phyloP scores from a whole-genome alignment of 768 basidiomycete genomes.

The Terana coerulea region DNA sequence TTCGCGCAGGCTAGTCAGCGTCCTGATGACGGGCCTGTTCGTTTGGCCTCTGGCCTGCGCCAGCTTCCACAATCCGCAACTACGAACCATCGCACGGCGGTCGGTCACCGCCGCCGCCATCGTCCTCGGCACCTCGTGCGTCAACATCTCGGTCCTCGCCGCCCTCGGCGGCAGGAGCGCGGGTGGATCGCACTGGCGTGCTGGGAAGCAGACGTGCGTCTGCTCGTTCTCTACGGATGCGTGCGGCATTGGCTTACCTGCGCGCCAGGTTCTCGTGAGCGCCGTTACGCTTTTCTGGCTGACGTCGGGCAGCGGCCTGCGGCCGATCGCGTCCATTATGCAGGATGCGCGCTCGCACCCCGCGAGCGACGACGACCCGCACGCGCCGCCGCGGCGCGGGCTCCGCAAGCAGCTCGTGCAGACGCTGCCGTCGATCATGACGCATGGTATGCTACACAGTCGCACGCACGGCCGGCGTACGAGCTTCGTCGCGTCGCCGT shows the following conservation, averaged over 20 bases:
- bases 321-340: conserved; percentile 1
- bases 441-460: conserved; percentile 1
- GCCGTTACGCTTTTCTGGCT: conserved; percentile 47
- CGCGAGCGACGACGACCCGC: not conserved
- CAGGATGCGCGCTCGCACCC: conserved; percentile 2
- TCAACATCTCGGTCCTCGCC: conserved; percentile 46
- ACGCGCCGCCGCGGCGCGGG: not conserved
- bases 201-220: conserved; percentile 36
- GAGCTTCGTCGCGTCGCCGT: too few species aligned
- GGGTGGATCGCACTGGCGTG: conserved; percentile 45
- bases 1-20: conserved; percentile 27
- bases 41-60: conserved; percentile 42
- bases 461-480: too few species aligned
- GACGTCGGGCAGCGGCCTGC: conserved; percentile 23
- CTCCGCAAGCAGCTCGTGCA: not conserved
- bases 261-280: conserved; percentile 41
- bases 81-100: conserved; percentile 37
- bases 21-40: conserved; percentile 41
- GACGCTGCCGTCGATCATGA: conserved; percentile 10
- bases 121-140: conserved; percentile 46
- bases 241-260: not conserved
- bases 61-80: conserved; percentile 27
- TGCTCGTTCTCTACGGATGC: not conserved
- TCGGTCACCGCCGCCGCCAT: conserved; percentile 45
- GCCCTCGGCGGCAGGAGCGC: conserved; percentile 41